Base-by-base conservation (phyloP, 208 protist genomes). In the Crithidia sp. region DNA sequence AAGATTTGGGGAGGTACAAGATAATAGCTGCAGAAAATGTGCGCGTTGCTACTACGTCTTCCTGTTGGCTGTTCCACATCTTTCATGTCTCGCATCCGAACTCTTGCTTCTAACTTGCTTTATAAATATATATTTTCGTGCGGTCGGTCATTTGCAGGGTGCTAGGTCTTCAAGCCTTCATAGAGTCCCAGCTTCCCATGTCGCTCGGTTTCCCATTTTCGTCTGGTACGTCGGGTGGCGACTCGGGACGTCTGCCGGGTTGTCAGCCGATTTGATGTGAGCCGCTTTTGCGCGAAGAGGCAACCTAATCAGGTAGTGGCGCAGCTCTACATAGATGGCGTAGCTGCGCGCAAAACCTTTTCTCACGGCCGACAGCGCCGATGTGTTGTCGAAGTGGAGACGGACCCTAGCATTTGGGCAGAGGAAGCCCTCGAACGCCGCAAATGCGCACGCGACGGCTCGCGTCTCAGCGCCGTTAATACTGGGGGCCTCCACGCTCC, bases 341-440 rank as follows among this genome's bases (percentile, higher is more conserved):
- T 77, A 36, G 47, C 63, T 71, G 9, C 72, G 63, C 14, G 64
- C 56, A 9, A 36, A 52, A 39, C 56, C 57, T 37, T 67, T 73
- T 2, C 3, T 12, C 7, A 72, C 16, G 14, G 60, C 65, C 28
- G 74, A 53, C 14, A 79, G 28, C 7, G 74, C 74, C 12, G 66
- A 79, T 9, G 74, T 79, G 66, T 79, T 72, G 65, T 73, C 74
- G 47, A 73, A 59, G 57, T 79, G 56, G 0, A 79, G 50, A 28
- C 62, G 1, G 12, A 74, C 52, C 45, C 39, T 47, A 12, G 57
- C 41, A 37, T 56, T 16, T 17, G 28, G n/a, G 16, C 5, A 0
- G 54, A 79, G 16, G 28, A 50, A 47, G 10, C 9, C 14, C 52
- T 43, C 5, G 16, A 79, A 65, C 12, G 49, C 49, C 4, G n/a